Conservation (phyloP, 768 basidiomycete species). For the Tricholoma hemisulphureum region DNA sequence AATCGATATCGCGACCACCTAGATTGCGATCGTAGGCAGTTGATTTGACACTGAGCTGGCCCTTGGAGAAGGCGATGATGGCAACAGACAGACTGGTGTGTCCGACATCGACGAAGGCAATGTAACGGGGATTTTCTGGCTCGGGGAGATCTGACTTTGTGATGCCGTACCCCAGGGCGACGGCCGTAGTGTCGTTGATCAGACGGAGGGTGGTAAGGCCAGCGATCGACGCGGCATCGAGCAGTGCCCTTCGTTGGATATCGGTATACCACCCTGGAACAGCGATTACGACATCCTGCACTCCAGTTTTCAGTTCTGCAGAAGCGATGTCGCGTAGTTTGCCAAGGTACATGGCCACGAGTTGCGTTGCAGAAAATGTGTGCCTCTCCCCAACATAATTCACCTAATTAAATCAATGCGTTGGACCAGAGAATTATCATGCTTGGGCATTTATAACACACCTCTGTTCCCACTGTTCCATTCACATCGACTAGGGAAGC, state of each 20-base stretch:
- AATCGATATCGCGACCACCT: constrained; percentile 96
- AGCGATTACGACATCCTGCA: constrained; percentile 92
- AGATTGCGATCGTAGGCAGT: constrained; percentile 92
- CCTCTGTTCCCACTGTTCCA: constrained; percentile 84
- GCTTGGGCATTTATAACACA: constrained; percentile 35
- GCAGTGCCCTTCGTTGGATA: constrained; percentile 82
- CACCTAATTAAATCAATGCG: constrained; percentile 52
- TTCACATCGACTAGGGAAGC: constrained; percentile 81
- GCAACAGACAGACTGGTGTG: constrained; percentile 88
- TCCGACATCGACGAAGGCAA: constrained; percentile 94
- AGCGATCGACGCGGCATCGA: constrained; percentile 88
- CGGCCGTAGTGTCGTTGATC: constrained; percentile 96
- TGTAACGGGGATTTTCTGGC: constrained; percentile 73
- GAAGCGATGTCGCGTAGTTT: constrained; percentile 87
- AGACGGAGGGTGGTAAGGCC: constrained; percentile 89
- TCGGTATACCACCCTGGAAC: constrained; percentile 98
- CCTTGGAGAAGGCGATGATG: constrained; percentile 92
- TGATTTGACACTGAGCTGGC: constrained; percentile 81
- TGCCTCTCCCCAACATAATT: constrained; percentile 81
- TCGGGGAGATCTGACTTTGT: constrained; percentile 96
- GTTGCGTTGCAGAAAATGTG: constrained; percentile 83
- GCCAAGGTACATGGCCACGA: constrained; percentile 87
- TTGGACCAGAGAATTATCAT: constrained; percentile 4
- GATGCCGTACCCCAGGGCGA: constrained; percentile 97
- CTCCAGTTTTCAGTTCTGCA: constrained; percentile 79